These are phyloP conservation scores for Solanum bulbocastanum DNA, from an alignment of 257 asterid genomes.

Conservation along the genomic window DNA sequence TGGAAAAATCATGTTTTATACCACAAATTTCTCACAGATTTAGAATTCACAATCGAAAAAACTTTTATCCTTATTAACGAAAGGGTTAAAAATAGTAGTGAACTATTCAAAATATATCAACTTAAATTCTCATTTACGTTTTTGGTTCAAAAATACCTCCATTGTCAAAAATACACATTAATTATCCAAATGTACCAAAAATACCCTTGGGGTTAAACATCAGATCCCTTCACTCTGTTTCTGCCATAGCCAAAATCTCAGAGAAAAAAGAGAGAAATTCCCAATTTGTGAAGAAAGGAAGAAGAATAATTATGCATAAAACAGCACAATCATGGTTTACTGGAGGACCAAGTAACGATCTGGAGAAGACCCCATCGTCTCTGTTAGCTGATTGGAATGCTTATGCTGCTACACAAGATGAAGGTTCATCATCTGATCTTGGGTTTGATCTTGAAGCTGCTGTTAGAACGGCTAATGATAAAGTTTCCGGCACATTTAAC, in stretches of 20 bases:
- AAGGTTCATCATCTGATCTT: slow-evolving; percentile 21
- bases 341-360: slow-evolving; percentile 68
- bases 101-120: neutral
- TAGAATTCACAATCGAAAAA: neutral
- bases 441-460: slow-evolving; percentile 86
- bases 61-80: neutral
- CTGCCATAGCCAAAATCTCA: neutral
- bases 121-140: neutral
- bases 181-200: neutral
- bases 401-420: slow-evolving; percentile 51
- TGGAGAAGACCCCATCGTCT: slow-evolving; percentile 48
- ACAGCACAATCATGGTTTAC: slow-evolving; percentile 79
- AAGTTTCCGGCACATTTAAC: slow-evolving; percentile 63
- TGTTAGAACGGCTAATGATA: slow-evolving; percentile 34
- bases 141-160: too few relatives aligned
- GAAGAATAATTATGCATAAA: slow-evolving; percentile 36
- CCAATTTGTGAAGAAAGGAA: neutral
- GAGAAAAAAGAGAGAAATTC: neutral
- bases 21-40: neutral
- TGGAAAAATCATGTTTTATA: neutral
- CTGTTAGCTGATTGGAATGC: slow-evolving; percentile 87
- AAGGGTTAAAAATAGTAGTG: neutral
- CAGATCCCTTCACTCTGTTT: neutral
- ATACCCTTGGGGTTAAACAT: neutral
- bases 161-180: neutral